These are phyloP conservation scores for Pseudisothecium myosuroides DNA, from an alignment of 225 moss, liverwort and hornwort genomes.

Conservation along the genomic window DNA sequence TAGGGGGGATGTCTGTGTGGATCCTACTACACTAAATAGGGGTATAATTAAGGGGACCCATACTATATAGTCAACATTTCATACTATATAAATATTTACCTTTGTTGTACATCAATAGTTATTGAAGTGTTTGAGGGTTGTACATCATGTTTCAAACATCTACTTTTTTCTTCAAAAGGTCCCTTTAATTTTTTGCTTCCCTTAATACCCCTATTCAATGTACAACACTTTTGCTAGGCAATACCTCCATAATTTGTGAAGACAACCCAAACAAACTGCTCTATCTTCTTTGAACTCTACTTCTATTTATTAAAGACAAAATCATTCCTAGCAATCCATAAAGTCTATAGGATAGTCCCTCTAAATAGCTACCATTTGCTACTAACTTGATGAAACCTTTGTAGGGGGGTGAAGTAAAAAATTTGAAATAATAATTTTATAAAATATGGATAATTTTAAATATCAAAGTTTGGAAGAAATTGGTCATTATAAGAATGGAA, in stretches of 20 bases:
- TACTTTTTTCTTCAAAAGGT: no score
- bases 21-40: no score
- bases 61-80: no score
- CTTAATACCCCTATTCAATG: no score
- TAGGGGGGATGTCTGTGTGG: no score
- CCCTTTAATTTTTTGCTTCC: no score
- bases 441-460: neutral
- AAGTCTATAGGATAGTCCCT: rapidly evolving
- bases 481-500: neutral
- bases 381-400: neutral
- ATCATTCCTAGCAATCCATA: neutral
- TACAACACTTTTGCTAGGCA: neutral
- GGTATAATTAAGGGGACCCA: no score
- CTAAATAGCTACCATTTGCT: neutral
- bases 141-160: no score
- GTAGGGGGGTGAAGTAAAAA: neutral
- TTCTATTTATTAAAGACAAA: neutral
- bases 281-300: neutral
- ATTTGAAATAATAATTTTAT: no score
- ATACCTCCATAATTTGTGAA: neutral
- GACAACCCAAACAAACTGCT: neutral
- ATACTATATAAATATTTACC: no score
- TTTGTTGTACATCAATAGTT: no score
- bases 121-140: no score
- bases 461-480: neutral